Evolutionary conservation across 495 filamentous ascomycete species (phyloP).

Genomic region (Letharia lupina): DNA sequence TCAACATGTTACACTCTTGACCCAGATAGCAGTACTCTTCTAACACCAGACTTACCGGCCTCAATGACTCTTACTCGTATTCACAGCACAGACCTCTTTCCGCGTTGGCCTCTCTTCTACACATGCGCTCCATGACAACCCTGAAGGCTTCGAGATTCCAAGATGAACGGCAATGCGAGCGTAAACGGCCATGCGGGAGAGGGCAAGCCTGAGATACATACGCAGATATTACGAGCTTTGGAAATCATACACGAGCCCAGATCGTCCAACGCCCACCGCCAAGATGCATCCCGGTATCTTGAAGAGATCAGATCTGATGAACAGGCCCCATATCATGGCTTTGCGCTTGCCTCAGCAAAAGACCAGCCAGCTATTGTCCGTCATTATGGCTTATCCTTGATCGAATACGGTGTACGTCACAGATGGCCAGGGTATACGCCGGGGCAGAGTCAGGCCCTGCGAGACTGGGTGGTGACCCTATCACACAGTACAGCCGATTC

Average conservation of each 20-base stretch:
- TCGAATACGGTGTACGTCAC: constrained; percentile 82
- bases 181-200: constrained; percentile 6
- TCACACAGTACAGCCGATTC: constrained; percentile 60
- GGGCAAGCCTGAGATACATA: constrained; percentile 12
- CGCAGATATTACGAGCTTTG: constrained; percentile 70
- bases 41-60: not conserved
- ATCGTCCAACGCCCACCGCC: constrained; percentile 74
- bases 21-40: not conserved
- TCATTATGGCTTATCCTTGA: constrained; percentile 83
- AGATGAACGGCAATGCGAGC: constrained; percentile 10
- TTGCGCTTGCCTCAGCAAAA: constrained; percentile 64
- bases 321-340: constrained; percentile 78
- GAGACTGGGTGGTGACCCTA: constrained; percentile 66
- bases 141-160: not conserved
- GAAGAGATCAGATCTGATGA: constrained; percentile 70
- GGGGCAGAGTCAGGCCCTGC: constrained; percentile 55
- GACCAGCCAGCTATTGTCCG: constrained; percentile 70
- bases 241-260: constrained; percentile 75
- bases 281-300: constrained; percentile 73
- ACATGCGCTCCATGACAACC: not conserved
- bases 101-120: not conserved
- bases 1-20: not conserved
- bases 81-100: not conserved
- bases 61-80: constrained; percentile 5
- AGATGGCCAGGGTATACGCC: constrained; percentile 62